Conservation (phyloP, 2,329 filamentous ascomycete species). For the Xylariaceae sp. region DNA sequence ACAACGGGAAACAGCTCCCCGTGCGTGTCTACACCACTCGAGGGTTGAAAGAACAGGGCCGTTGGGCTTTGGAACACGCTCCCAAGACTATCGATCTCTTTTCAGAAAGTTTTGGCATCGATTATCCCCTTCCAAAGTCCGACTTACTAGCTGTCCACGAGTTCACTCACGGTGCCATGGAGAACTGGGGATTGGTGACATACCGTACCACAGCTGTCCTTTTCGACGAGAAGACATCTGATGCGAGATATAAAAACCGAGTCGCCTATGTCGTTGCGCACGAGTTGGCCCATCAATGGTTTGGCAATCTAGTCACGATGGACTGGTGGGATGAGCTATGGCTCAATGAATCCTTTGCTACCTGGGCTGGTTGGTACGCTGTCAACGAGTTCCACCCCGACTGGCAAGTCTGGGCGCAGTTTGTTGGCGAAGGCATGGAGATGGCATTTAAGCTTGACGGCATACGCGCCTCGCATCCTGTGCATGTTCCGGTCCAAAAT, state of each 20-base stretch:
- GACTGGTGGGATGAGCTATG: slow-evolving; percentile 94
- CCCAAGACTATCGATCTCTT: slow-evolving; percentile 95
- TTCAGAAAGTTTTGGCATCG: slow-evolving; percentile 87
- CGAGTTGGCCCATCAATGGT: slow-evolving; percentile 95
- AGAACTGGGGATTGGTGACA: slow-evolving; percentile 95
- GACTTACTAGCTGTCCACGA: slow-evolving; percentile 89
- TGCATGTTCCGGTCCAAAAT: slow-evolving; percentile 90
- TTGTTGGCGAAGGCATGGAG: slow-evolving; percentile 92
- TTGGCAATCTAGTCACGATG: slow-evolving; percentile 92
- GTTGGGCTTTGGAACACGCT: slow-evolving; percentile 83
- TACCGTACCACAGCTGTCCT: slow-evolving; percentile 93
- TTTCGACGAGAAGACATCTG: slow-evolving; percentile 90
- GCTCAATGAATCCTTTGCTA: slow-evolving; percentile 95
- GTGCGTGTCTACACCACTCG: slow-evolving; percentile 94
- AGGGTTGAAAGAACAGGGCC: slow-evolving; percentile 88
- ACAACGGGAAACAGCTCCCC: slow-evolving; percentile 84
- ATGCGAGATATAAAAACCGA: slow-evolving; percentile 84
- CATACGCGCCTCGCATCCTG: slow-evolving; percentile 86
- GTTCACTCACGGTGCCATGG: slow-evolving; percentile 84
- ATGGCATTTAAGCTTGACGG: slow-evolving; percentile 85
- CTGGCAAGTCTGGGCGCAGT: slow-evolving; percentile 97
- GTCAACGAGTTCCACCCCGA: slow-evolving; percentile 89
- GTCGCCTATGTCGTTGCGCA: slow-evolving; percentile 98
- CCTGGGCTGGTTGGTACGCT: slow-evolving; percentile 95
- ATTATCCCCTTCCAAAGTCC: slow-evolving; percentile 88